These are phyloP conservation scores for Penicillium cosmopolitanum DNA, from an alignment of 495 filamentous ascomycete species.

Conservation along the genomic window DNA sequence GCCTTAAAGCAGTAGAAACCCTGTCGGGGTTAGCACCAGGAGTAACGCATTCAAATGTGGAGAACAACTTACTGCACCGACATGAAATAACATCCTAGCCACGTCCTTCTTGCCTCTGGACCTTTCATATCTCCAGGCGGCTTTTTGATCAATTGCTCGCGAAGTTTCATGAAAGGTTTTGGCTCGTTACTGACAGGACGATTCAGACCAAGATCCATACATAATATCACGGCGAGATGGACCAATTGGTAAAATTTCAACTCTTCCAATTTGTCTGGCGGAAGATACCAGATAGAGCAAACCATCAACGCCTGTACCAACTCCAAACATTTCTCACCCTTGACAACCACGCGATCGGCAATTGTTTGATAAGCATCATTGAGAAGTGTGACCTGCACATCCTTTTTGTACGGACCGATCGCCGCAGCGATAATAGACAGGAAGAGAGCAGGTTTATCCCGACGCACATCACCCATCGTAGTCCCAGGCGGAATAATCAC, in stretches of 20 bases:
- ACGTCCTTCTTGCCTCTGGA: slow-evolving; percentile 75
- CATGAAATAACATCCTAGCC: slow-evolving; percentile 82
- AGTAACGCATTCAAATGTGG: too few relatives aligned
- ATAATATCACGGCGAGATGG: slow-evolving; percentile 82
- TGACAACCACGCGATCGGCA: slow-evolving; percentile 72
- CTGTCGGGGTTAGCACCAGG: slow-evolving; percentile 58
- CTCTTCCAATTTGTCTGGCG: slow-evolving; percentile 82
- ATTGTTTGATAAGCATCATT: slow-evolving; percentile 73
- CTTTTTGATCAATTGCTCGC: slow-evolving; percentile 42
- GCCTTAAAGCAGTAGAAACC: slow-evolving; percentile 74
- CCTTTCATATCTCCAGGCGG: slow-evolving; percentile 59
- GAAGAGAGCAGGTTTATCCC: slow-evolving; percentile 76
- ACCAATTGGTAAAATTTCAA: slow-evolving; percentile 90
- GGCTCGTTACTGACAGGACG: slow-evolving; percentile 36
- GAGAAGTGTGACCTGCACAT: slow-evolving; percentile 61
- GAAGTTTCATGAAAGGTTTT: slow-evolving; percentile 34
- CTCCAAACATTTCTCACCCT: slow-evolving; percentile 83
- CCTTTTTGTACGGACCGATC: slow-evolving; percentile 62
- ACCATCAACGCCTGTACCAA: slow-evolving; percentile 81
- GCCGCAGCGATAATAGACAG: slow-evolving; percentile 74
- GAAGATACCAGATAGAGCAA: slow-evolving; percentile 77
- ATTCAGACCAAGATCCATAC: slow-evolving; percentile 84
- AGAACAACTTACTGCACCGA: slow-evolving; percentile 52
- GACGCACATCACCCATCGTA: slow-evolving; percentile 68
- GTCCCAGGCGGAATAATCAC: slow-evolving; percentile 74